A percentile compares a stretch with the other conserved stretches of the same genome.
Evolutionary conservation across 495 filamentous ascomycete species (phyloP).

Genomic region (Schizothecium vesticola): DNA sequence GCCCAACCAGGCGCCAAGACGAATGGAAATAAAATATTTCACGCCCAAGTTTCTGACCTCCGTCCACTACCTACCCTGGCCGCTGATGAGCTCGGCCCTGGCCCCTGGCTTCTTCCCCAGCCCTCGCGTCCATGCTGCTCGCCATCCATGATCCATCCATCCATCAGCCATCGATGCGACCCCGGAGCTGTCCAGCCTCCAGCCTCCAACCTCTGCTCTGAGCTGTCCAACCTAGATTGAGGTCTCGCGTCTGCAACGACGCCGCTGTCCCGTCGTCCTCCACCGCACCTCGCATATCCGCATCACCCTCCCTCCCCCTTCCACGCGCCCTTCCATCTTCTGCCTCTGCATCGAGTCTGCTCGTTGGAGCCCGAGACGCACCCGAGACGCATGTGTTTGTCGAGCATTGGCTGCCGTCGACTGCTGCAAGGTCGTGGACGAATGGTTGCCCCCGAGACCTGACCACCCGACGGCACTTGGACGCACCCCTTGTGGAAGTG

Average conservation of each 20-base stretch:
- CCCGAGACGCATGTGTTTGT: constrained; percentile 43
- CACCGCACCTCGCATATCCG: background rate
- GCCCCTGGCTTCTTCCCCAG: background rate
- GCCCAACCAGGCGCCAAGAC: background rate
- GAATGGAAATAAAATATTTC: background rate
- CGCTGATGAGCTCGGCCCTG: background rate
- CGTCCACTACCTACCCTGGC: background rate
- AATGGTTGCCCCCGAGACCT: constrained; percentile 11
- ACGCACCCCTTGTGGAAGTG: background rate
- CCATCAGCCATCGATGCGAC: background rate
- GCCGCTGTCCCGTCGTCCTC: background rate
- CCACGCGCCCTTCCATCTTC: background rate
- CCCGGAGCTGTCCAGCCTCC: background rate
- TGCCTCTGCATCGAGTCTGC: background rate
- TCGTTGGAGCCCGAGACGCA: constrained; percentile 32
- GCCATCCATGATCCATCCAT: background rate
- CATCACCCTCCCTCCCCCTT: background rate
- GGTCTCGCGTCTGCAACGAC: too few species aligned
- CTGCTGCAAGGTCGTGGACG: constrained; percentile 30
- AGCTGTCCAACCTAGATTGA: background rate
- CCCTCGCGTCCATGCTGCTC: background rate
- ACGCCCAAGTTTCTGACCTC: background rate
- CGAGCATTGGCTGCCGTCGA: constrained; percentile 40
- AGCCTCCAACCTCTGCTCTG: background rate
- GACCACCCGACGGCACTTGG: background rate